A percentile compares a stretch with the other conserved stretches of the same genome.
Conservation (phyloP, 495 filamentous ascomycete genomes). For the Aspergillus carlsbadensis region DNA sequence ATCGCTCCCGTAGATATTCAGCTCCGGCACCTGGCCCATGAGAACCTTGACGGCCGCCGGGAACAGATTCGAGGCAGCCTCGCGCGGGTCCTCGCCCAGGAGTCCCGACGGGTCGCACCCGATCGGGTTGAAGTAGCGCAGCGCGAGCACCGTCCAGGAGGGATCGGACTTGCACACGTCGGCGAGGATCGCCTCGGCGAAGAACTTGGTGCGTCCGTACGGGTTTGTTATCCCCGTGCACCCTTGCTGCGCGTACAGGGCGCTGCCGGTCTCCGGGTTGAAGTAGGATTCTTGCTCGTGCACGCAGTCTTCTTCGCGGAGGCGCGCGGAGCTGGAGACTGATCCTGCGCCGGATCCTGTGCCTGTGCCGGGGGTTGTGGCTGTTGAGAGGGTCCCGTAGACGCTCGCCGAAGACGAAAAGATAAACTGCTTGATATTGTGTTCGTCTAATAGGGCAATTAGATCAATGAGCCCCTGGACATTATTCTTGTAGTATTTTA, state of each 20-base stretch:
- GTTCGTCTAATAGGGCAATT: slow-evolving; percentile 47
- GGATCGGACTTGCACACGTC: slow-evolving; percentile 55
- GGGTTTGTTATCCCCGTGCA: slow-evolving; percentile 58
- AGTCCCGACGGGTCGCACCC: slow-evolving; percentile 62
- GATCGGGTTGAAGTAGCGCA: slow-evolving; percentile 67
- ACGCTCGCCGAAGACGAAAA: slow-evolving; percentile 65
- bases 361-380: too few relatives aligned
- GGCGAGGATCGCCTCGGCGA: slow-evolving; percentile 59
- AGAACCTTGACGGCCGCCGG: slow-evolving; percentile 58
- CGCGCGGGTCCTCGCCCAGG: slow-evolving; percentile 58
- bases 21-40: slow-evolving; percentile 44
- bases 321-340: slow-evolving; percentile 34
- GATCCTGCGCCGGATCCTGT: too few relatives aligned
- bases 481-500: slow-evolving; percentile 64
- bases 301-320: slow-evolving; percentile 58
- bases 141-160: slow-evolving; percentile 56
- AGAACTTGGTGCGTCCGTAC: slow-evolving; percentile 63
- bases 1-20: slow-evolving; percentile 59
- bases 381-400: slow-evolving; percentile 54
- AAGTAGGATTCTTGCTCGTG: slow-evolving; percentile 41
- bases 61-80: slow-evolving; percentile 58
- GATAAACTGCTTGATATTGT: slow-evolving; percentile 60
- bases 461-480: slow-evolving; percentile 59
- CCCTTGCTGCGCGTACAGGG: slow-evolving; percentile 31
- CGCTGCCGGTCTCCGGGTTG: slow-evolving; percentile 24